Conservation (phyloP, 441 rosid species). For the Euphorbia schlechtendalii region DNA sequence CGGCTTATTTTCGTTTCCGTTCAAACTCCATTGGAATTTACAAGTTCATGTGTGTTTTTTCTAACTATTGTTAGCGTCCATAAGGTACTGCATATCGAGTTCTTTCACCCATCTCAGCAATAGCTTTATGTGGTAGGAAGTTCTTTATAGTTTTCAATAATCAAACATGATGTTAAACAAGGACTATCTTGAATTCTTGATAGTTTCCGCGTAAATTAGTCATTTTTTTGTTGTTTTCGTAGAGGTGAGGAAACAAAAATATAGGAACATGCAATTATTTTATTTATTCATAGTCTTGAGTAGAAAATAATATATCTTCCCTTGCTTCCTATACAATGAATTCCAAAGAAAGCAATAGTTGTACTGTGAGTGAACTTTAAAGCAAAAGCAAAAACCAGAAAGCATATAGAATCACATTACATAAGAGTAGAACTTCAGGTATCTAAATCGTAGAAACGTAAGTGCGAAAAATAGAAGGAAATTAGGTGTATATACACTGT, state of each 20-base stretch:
- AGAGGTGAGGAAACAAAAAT: neutral
- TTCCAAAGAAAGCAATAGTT: constrained; percentile 46
- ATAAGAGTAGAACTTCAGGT: neutral
- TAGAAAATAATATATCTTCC: neutral
- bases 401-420: neutral
- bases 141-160: too few relatives aligned
- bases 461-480: neutral
- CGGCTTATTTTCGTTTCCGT: too few relatives aligned
- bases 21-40: too few relatives aligned
- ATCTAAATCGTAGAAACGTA: neutral
- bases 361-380: constrained; percentile 23
- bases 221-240: neutral
- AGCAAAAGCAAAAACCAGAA: constrained; percentile 55
- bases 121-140: too few relatives aligned
- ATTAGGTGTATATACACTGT: neutral
- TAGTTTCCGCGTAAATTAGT: too few relatives aligned
- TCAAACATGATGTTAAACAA: too few relatives aligned
- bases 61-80: too few relatives aligned
- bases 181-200: too few relatives aligned
- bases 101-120: too few relatives aligned
- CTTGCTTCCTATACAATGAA: constrained; percentile 33
- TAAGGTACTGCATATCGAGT: too few relatives aligned
- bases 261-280: neutral
- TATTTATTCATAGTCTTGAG: neutral
- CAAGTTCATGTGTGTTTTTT: too few relatives aligned